phyloP scores from a whole-genome alignment of 805 yeast genomes.

The Candida tammaniensis region DNA sequence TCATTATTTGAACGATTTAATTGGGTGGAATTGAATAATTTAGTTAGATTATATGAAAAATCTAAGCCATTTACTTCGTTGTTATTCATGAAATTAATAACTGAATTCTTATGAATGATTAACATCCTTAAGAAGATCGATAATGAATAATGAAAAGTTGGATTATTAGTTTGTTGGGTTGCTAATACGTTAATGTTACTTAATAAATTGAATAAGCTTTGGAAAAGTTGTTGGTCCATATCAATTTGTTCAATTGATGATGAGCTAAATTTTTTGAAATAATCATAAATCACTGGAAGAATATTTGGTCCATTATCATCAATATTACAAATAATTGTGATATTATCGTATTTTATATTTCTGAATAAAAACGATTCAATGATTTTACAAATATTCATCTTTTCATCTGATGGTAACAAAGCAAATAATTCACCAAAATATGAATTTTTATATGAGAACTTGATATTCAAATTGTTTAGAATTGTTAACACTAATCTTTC shows the following conservation, averaged over 20 bases:
- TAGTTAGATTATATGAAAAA: conserved; percentile 30
- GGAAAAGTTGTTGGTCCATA: conserved; percentile 20
- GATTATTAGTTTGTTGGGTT: not conserved
- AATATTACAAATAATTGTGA: conserved; percentile 3
- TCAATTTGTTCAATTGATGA: conserved; percentile 22
- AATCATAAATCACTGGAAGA: conserved; percentile 31
- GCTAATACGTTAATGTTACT: conserved; percentile 14
- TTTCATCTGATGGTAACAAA: conserved; percentile 28
- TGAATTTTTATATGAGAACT: conserved; percentile 28
- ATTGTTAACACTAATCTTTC: conserved; percentile 13
- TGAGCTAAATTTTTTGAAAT: conserved; percentile 46
- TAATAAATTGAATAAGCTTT: conserved; percentile 20
- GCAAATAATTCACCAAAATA: conserved; percentile 41
- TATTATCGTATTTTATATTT: not conserved
- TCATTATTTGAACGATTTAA: conserved; percentile 30
- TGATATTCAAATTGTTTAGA: conserved; percentile 21
- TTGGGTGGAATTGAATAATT: conserved; percentile 42
- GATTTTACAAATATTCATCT: conserved; percentile 22
- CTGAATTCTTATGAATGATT: conserved; percentile 53
- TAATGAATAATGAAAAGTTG: conserved; percentile 24
- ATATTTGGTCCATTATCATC: conserved; percentile 1
- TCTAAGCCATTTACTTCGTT: conserved; percentile 15
- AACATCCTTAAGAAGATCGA: conserved; percentile 52
- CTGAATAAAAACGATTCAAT: conserved; percentile 27
- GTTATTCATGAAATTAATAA: conserved; percentile 42